These are phyloP conservation scores for Suhomyces guaymorum DNA, from an alignment of 1,139 yeast genomes.

Conservation along the genomic window DNA sequence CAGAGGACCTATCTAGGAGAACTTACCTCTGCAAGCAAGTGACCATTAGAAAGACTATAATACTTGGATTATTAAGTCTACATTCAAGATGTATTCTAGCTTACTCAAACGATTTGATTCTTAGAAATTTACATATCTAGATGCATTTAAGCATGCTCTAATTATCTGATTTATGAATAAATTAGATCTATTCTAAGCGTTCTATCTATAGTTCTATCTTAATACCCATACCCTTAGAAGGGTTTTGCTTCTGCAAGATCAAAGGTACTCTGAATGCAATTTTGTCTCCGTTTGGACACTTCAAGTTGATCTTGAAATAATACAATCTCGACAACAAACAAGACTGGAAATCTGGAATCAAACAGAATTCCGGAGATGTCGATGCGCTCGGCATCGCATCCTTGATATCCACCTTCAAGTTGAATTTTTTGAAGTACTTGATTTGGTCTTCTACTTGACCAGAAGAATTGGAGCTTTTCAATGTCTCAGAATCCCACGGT, in stretches of 20 bases:
- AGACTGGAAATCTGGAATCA: conserved; percentile 43
- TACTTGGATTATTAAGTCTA: no score
- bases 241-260: conserved; percentile 21
- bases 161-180: no score
- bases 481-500: conserved; percentile 25
- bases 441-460: conserved; percentile 20
- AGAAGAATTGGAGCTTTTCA: conserved; percentile 13
- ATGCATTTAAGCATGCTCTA: no score
- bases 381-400: conserved; percentile 15
- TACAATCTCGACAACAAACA: conserved; percentile 39
- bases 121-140: no score
- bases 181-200: no score
- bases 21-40: no score
- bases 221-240: conserved; percentile 1
- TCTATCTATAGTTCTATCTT: conserved; percentile 1
- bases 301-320: conserved; percentile 33
- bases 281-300: conserved; percentile 30
- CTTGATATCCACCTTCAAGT: conserved; percentile 24
- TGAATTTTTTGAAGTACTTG: conserved; percentile 24
- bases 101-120: no score
- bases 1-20: no score
- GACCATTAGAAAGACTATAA: no score
- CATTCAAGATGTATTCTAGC: no score
- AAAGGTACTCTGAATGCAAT: conserved; percentile 36
- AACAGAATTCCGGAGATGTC: conserved; percentile 25